These are phyloP conservation scores for Fraxinus greggii DNA, from an alignment of 305 asterid species.

Conservation along the genomic window DNA sequence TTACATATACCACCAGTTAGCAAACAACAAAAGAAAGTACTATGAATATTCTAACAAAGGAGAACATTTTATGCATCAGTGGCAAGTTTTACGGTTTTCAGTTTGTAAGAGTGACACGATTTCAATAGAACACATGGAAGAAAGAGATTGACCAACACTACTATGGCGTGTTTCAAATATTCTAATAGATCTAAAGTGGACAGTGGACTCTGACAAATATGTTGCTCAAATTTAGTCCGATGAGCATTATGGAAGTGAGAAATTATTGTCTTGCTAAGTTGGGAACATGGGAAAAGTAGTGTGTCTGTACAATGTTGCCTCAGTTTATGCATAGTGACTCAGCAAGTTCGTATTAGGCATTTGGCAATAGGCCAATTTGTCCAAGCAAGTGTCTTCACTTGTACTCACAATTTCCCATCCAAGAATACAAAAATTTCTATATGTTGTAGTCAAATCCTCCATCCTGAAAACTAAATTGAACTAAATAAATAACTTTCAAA, in stretches of 20 bases:
- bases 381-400: neutral
- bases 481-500: neutral
- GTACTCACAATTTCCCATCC: neutral
- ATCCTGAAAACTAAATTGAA: neutral
- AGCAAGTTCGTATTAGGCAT: neutral
- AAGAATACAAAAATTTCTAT: neutral
- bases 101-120: neutral
- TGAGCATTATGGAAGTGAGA: neutral
- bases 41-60: neutral
- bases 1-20: neutral
- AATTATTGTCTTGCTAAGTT: neutral
- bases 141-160: neutral
- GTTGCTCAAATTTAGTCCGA: neutral
- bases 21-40: neutral
- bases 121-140: neutral
- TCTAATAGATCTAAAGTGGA: neutral
- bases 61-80: neutral
- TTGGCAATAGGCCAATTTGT: neutral
- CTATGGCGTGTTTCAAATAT: neutral
- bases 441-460: neutral
- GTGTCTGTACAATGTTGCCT: neutral
- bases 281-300: neutral
- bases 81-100: neutral
- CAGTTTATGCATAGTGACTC: neutral
- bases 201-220: neutral